These are phyloP conservation scores for Boletus bicolor DNA, from an alignment of 768 basidiomycete genomes.

Conservation along the genomic window DNA sequence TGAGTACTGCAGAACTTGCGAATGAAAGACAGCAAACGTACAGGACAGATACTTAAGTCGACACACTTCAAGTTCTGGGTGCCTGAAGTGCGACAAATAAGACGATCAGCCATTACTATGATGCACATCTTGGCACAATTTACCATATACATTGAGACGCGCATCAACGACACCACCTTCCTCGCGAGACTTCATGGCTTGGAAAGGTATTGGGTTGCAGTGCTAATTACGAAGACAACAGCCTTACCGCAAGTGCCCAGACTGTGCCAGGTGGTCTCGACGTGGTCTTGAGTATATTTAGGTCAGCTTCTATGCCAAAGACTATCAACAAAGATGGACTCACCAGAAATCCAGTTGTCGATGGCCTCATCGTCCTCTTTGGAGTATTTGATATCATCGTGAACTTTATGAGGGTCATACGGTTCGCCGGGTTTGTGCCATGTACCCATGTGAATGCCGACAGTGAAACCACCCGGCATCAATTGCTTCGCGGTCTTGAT, in stretches of 20 bases:
- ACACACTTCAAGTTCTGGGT: conserved; percentile 65
- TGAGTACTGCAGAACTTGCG: neutral
- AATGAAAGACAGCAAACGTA: conserved; percentile 29
- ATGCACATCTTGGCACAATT: conserved; percentile 10
- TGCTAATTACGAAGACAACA: neutral
- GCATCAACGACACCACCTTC: conserved; percentile 66
- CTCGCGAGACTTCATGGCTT: conserved; percentile 61
- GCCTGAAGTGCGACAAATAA: conserved; percentile 27
- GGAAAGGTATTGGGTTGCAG: neutral
- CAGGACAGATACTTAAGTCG: conserved; percentile 71
- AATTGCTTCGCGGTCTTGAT: conserved; percentile 64
- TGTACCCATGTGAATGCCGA: conserved; percentile 72
- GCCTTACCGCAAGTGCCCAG: conserved; percentile 42
- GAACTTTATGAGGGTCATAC: conserved; percentile 53
- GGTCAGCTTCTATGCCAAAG: neutral
- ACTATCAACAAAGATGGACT: neutral
- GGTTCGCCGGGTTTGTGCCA: conserved; percentile 56
- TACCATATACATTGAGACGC: conserved; percentile 57
- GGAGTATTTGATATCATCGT: conserved; percentile 63
- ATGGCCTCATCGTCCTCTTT: conserved; percentile 70
- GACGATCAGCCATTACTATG: neutral
- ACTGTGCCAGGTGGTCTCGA: conserved; percentile 78
- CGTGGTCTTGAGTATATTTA: conserved; percentile 42
- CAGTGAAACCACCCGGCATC: conserved; percentile 57
- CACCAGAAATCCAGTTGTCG: conserved; percentile 60